phyloP scores from a whole-genome alignment of 2,329 filamentous ascomycete species.

The Cordyceps fumosorosea region DNA sequence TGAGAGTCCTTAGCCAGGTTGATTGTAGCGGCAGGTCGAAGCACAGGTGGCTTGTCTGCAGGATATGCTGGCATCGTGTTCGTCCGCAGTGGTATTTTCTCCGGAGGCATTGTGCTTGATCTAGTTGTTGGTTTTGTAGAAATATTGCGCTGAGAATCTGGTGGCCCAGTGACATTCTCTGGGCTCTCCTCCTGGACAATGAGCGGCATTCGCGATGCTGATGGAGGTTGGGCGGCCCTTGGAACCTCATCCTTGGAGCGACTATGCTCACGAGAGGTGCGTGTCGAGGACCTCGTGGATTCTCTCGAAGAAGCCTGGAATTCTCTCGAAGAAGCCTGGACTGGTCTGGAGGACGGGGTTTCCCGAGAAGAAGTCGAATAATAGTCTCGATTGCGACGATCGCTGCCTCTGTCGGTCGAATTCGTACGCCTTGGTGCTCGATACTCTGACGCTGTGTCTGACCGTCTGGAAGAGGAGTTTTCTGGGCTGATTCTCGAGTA shows the following conservation, averaged over 20 bases:
- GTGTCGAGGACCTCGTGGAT: conserved; percentile 15
- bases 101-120: background rate
- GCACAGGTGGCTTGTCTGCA: conserved; percentile 10
- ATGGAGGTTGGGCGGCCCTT: conserved; percentile 22
- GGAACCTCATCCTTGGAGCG: conserved; percentile 35
- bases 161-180: background rate
- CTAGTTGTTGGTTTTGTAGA: background rate
- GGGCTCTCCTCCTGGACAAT: conserved; percentile 29
- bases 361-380: conserved; percentile 18
- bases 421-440: conserved; percentile 22
- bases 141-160: background rate
- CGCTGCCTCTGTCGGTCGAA: conserved; percentile 28
- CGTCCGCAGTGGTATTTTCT: conserved; percentile 5
- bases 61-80: conserved; percentile 1
- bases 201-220: conserved; percentile 29
- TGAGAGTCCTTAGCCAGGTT: background rate
- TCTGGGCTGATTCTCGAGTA: conserved; percentile 2
- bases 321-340: background rate
- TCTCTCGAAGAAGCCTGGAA: background rate
- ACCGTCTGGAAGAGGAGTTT: conserved; percentile 1
- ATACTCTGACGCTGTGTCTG: conserved; percentile 22
- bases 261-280: conserved; percentile 25
- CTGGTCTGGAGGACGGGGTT: background rate
- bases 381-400: conserved; percentile 22
- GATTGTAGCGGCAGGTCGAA: conserved; percentile 3